Conservation (phyloP, 805 yeast species). For the Hanseniaspora meyeri region DNA sequence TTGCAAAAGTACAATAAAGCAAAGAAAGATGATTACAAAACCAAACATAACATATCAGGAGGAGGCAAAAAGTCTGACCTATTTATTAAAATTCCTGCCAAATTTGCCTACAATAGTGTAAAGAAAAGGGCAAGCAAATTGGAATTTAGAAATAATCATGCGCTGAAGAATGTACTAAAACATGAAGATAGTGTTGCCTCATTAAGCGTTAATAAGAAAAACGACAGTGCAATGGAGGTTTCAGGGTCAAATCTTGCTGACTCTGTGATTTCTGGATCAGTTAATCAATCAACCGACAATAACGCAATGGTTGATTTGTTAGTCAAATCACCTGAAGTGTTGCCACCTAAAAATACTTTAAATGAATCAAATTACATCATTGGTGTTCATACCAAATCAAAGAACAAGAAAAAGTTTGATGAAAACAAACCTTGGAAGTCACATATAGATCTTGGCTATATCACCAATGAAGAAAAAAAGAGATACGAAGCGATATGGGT, state of each 20-base stretch:
- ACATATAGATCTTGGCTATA: slow-evolving; percentile 46
- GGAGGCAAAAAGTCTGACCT: background rate
- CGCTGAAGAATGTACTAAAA: background rate
- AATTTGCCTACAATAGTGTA: slow-evolving; percentile 2
- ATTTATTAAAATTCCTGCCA: slow-evolving; percentile 7
- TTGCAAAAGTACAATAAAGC: background rate
- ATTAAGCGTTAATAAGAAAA: no score
- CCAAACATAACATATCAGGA: background rate
- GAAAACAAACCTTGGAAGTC: slow-evolving; percentile 92
- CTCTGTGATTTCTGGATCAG: background rate
- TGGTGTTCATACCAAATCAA: slow-evolving; percentile 1
- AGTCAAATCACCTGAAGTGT: background rate
- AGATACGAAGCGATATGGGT: slow-evolving; percentile 93
- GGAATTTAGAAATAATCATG: slow-evolving; percentile 3
- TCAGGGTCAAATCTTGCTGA: background rate
- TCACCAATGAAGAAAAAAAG: slow-evolving; percentile 60
- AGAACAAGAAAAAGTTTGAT: slow-evolving; percentile 42
- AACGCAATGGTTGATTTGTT: background rate
- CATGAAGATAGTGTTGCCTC: background rate
- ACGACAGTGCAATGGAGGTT: background rate
- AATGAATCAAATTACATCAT: slow-evolving; percentile 2
- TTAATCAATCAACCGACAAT: background rate
- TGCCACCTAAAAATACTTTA: background rate
- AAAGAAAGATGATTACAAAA: background rate
- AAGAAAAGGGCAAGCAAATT: slow-evolving; percentile 5